phyloP scores from a whole-genome alignment of 176 grass and related monocot species.

The Bolboschoenus planiculmis region DNA sequence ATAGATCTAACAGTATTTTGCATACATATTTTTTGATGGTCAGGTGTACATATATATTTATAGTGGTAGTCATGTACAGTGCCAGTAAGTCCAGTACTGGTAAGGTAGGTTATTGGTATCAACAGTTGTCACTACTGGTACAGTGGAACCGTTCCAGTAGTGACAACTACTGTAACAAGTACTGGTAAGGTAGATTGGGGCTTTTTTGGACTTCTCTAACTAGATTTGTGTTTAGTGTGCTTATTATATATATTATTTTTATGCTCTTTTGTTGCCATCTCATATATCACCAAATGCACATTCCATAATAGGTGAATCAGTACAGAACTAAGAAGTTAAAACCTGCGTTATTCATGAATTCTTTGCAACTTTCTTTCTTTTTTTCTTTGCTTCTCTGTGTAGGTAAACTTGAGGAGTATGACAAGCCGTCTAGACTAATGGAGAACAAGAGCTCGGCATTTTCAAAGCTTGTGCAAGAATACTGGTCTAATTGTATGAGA shows the following conservation, averaged over 20 bases:
- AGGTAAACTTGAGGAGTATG: conserved; percentile 91
- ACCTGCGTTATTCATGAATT: not conserved
- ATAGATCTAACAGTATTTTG: not conserved
- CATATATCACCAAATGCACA: conserved; percentile 4
- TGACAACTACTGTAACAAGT: too few relatives aligned
- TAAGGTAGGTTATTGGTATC: not conserved
- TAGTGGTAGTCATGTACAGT: too few relatives aligned
- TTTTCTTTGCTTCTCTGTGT: not conserved
- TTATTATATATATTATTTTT: too few relatives aligned
- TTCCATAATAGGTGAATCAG: not conserved
- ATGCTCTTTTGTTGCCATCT: too few relatives aligned
- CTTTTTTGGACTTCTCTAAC: not conserved
- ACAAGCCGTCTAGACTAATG: conserved; percentile 68
- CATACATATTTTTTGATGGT: not conserved
- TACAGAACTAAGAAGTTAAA: too few relatives aligned
- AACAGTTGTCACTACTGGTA: too few relatives aligned
- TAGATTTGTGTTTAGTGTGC: too few relatives aligned
- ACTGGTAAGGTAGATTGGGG: not conserved
- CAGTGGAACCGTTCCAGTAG: too few relatives aligned
- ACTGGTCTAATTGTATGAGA: conserved; percentile 80
- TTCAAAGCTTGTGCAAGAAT: conserved; percentile 85
- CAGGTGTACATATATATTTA: not conserved
- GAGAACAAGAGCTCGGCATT: conserved; percentile 68
- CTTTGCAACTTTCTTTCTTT: not conserved
- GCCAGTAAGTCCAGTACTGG: not conserved